A percentile compares a stretch with the other conserved stretches of the same genome.
These are phyloP conservation scores for Agrocybe pediades DNA, from an alignment of 768 basidiomycete genomes.

Conservation along the genomic window DNA sequence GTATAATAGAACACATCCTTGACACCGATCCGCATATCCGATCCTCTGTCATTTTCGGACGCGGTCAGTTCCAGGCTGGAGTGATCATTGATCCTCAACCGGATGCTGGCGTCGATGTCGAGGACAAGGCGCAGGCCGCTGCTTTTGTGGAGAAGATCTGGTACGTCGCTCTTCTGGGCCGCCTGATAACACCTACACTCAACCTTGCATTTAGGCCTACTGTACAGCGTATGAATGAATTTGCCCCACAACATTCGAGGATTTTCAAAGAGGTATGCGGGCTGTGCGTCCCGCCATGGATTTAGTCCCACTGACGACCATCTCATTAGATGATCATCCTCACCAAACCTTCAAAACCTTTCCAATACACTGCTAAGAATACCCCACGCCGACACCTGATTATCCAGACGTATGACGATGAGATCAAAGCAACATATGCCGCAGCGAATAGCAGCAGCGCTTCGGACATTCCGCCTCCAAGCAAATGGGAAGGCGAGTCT, in stretches of 20 bases:
- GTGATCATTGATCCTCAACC: constrained; percentile 8
- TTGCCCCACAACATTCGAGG: constrained; percentile 44
- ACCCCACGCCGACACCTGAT: constrained; percentile 37
- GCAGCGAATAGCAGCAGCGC: constrained; percentile 15
- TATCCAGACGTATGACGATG: constrained; percentile 36
- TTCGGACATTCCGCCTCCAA: constrained; percentile 2
- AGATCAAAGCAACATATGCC: constrained; percentile 33
- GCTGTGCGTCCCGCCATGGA: neutral
- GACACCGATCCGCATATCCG: constrained; percentile 10
- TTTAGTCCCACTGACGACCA: neutral
- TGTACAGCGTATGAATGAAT: constrained; percentile 39
- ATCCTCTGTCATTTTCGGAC: constrained; percentile 12
- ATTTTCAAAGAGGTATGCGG: constrained; percentile 36
- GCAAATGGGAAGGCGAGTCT: constrained; percentile 3
- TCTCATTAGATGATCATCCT: constrained; percentile 44
- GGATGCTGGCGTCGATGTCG: constrained; percentile 22
- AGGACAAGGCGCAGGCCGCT: constrained; percentile 15
- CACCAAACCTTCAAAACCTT: constrained; percentile 38
- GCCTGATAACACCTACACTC: neutral
- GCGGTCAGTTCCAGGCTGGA: constrained; percentile 14
- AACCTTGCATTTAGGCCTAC: constrained; percentile 32
- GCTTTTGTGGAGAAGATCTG: constrained; percentile 27
- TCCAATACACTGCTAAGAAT: constrained; percentile 43
- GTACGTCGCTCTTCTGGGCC: constrained; percentile 7
- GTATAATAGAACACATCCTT: constrained; percentile 11